Evolutionary conservation across 495 filamentous ascomycete genomes (phyloP).

Genomic region (Mycothermus thermophilus): DNA sequence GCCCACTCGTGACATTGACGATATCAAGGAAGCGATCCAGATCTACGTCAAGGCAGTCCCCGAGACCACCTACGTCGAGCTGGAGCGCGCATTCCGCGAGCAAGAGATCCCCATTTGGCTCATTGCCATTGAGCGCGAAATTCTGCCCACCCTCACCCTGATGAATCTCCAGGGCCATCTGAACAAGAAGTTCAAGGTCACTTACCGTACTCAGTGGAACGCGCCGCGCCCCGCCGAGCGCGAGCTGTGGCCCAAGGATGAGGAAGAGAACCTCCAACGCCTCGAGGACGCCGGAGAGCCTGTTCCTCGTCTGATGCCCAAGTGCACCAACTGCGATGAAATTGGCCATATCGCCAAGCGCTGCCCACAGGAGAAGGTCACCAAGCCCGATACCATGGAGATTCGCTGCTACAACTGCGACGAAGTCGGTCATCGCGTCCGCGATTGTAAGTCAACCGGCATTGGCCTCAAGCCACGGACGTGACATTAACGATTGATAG

Average conservation of each 20-base stretch:
- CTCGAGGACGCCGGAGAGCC: slow-evolving; percentile 58
- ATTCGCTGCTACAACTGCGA: slow-evolving; percentile 69
- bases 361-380: slow-evolving; percentile 50
- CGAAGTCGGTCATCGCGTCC: slow-evolving; percentile 49
- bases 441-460: slow-evolving; percentile 53
- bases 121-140: slow-evolving; percentile 59
- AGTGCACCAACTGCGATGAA: slow-evolving; percentile 60
- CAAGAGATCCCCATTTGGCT: slow-evolving; percentile 52
- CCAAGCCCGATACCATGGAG: slow-evolving; percentile 28
- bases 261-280: slow-evolving; percentile 61
- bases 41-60: slow-evolving; percentile 63
- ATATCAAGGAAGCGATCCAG: slow-evolving; percentile 57
- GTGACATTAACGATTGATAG: no score
- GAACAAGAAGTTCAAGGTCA: slow-evolving; percentile 60
- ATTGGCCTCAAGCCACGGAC: no score
- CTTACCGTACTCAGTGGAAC: slow-evolving; percentile 49
- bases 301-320: slow-evolving; percentile 48
- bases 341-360: slow-evolving; percentile 55
- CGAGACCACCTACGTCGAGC: slow-evolving; percentile 47
- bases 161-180: slow-evolving; percentile 76
- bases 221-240: slow-evolving; percentile 47
- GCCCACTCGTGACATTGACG: slow-evolving; percentile 51
- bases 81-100: slow-evolving; percentile 61
- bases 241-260: slow-evolving; percentile 47
- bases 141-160: slow-evolving; percentile 49